Base-by-base conservation (phyloP, 2,329 filamentous ascomycete species). In the Didymella exigua region DNA sequence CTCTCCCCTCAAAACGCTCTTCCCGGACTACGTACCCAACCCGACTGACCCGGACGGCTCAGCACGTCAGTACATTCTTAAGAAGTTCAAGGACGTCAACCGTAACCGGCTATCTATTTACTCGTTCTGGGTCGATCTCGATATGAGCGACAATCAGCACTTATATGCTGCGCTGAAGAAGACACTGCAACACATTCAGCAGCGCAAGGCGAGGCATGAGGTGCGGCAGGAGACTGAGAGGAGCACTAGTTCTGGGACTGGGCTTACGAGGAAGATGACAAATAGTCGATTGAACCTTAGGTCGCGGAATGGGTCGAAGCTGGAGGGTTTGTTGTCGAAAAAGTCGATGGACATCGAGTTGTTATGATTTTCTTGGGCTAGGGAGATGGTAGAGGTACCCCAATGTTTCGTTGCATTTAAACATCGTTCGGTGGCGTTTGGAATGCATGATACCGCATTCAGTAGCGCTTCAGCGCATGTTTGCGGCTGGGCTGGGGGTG, bases 91-190 rank as follows among this genome's bases (percentile, higher is more conserved):
- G 40, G 62, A 65, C 3, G 60, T 72, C 10, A 74, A 73, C 33
- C 59, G 65, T 5, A 70, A 70, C 34, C 49, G 54, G 0, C 49
- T 73, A 6, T 66, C 63, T 8, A 67, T 74, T n/a, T 74, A 73
- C 47, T 68, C 63, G 0, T 74, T 74, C 49, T 74, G 72, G 72
- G 71, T 73, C 11, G 72, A 74, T 38, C 64, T 74, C 7, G 71
- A 74, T 34, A 65, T 72, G 57, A 64, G 66, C 47, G 71, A 74
- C 41, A 74, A 74, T 34, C 58, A 63, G 41, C 68, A 74, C 43
- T 36, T 74, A 29, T 74, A 73, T 36, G 66, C 67, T 7, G 71
- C 72, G 49, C 58, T 74, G 9, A 74, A 73, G 56, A 71, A 69
- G 49, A 74, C 71, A 8, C 45, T 74, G 21, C 44, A 61, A n/a